Conservation (phyloP, 2,329 filamentous ascomycete species). For the Rhinocladiella similis region DNA sequence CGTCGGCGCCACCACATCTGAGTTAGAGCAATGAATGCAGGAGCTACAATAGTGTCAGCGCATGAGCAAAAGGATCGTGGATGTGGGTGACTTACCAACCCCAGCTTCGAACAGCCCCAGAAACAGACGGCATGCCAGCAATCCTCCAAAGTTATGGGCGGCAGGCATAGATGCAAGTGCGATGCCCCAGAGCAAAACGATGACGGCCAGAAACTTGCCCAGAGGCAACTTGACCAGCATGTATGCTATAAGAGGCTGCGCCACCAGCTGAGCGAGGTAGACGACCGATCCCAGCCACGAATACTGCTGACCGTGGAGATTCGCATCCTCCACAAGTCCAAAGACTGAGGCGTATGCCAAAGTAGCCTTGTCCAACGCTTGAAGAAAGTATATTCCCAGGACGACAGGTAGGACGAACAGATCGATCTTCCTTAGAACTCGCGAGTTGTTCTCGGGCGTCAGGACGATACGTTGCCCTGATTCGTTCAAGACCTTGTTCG, state of each 20-base stretch:
- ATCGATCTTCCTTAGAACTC: constrained; percentile 54
- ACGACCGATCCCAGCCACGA: constrained; percentile 55
- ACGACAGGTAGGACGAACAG: constrained; percentile 55
- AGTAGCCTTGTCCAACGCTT: constrained; percentile 64
- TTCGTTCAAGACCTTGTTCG: constrained; percentile 50
- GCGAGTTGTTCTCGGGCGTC: constrained; percentile 54
- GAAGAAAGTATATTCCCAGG: constrained; percentile 62
- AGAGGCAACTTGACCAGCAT: constrained; percentile 62
- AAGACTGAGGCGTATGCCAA: constrained; percentile 64
- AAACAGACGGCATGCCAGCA: constrained; percentile 46
- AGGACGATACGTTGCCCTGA: constrained; percentile 49
- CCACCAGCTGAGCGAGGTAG: constrained; percentile 56
- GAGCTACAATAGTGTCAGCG: constrained; percentile 35
- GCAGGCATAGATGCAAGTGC: constrained; percentile 55
- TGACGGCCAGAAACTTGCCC: constrained; percentile 58
- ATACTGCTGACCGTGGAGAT: constrained; percentile 57
- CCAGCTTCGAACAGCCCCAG: constrained; percentile 58
- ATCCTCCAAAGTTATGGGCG: constrained; percentile 48
- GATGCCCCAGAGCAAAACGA: constrained; percentile 54
- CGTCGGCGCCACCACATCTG: constrained; percentile 57
- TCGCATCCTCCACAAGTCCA: constrained; percentile 59
- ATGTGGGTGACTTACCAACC: constrained; percentile 22
- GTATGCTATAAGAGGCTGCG: constrained; percentile 54
- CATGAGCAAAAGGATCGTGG: background rate
- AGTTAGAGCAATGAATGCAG: constrained; percentile 54